Evolutionary conservation across 306 rosid species (phyloP).

Genomic region (Hippophae tibetana): DNA sequence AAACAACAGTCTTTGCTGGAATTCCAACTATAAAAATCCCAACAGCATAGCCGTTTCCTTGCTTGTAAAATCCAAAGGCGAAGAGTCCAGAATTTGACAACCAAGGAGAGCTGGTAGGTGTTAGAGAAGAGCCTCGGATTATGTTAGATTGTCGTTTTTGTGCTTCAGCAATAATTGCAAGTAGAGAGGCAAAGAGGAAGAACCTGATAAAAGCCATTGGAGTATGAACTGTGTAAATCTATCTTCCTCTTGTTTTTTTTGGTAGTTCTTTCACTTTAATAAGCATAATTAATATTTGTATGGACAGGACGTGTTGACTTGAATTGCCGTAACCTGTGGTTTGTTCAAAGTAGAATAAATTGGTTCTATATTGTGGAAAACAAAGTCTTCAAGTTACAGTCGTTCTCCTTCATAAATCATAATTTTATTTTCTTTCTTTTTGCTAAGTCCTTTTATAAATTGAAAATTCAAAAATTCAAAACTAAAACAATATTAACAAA

Average conservation of each 20-base stretch:
- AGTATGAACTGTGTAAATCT: not conserved
- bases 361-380: too few species aligned
- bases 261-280: too few species aligned
- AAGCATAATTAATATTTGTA: too few species aligned
- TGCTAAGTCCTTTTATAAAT: too few species aligned
- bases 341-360: too few species aligned
- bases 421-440: too few species aligned
- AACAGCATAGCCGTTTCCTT: conserved; percentile 17
- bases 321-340: too few species aligned
- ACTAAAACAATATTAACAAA: too few species aligned
- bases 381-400: too few species aligned
- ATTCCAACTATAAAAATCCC: conserved; percentile 15
- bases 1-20: conserved; percentile 22
- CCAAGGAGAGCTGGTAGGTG: conserved; percentile 19
- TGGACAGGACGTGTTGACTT: too few species aligned
- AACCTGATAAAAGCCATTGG: not conserved
- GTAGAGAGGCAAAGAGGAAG: not conserved
- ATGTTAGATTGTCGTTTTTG: conserved; percentile 8
- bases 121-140: conserved; percentile 11
- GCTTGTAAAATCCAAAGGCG: conserved; percentile 25
- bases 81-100: conserved; percentile 19
- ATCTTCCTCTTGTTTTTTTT: not conserved
- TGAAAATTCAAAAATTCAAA: too few species aligned
- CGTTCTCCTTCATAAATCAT: too few species aligned
- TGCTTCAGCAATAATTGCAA: not conserved